Percentiles rank a stretch among this genome's conserved stretches.
Conservation (phyloP, 192 early-diverging fungal genomes). For the Spinellus fusiger region DNA sequence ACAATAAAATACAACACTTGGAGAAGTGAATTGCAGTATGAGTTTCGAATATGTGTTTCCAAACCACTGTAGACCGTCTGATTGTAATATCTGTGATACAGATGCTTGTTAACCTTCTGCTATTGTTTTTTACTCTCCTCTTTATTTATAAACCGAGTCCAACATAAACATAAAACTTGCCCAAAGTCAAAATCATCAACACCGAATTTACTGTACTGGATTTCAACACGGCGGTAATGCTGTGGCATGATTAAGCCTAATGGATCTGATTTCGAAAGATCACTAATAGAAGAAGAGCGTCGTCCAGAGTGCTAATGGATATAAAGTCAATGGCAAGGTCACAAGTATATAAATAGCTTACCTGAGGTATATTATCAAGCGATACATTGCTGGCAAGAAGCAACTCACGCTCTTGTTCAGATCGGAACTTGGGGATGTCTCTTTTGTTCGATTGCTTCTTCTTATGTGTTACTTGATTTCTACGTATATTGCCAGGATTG, state of each 20-base stretch:
- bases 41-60: slow-evolving; percentile 86
- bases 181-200: slow-evolving; percentile 99
- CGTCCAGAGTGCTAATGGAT: slow-evolving; percentile 9
- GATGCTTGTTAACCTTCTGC: no score
- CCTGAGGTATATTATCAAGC: slow-evolving; percentile 23
- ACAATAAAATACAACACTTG: slow-evolving; percentile 77
- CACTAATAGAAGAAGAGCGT: slow-evolving; percentile 22
- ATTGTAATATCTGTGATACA: slow-evolving; percentile 81
- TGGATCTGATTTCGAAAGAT: slow-evolving; percentile 21
- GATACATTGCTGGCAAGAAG: slow-evolving; percentile 35
- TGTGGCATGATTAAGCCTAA: slow-evolving; percentile 50
- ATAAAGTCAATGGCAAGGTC: not conserved
- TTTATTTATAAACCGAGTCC: no score
- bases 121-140: no score
- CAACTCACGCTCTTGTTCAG: slow-evolving; percentile 72
- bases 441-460: slow-evolving; percentile 32
- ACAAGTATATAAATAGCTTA: not conserved
- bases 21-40: slow-evolving; percentile 85
- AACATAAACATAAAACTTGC: no score
- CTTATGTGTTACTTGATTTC: slow-evolving; percentile 67
- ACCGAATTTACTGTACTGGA: slow-evolving; percentile 89
- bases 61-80: slow-evolving; percentile 79
- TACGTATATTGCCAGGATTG: slow-evolving; percentile 65
- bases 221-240: slow-evolving; percentile 72
- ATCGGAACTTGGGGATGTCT: slow-evolving; percentile 65